Evolutionary conservation across 192 early-diverging fungal genomes (phyloP), one percentile per base, ranked within the genome.

Genomic region (Diversispora epigaea): DNA sequence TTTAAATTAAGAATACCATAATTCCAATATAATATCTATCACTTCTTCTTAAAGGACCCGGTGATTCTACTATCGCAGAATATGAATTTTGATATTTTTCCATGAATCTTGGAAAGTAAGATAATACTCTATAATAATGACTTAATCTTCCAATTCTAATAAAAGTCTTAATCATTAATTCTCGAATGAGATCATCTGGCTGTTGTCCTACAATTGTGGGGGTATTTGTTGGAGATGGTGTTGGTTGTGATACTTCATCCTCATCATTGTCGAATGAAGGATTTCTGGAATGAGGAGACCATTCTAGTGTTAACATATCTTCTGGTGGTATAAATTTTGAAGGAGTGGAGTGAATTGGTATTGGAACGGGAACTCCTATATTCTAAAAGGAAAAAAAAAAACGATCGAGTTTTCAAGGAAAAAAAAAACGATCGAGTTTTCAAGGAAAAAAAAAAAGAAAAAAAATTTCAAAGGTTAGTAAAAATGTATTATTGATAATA

Each of bases 71-170:
- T 43, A 85, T 83, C 49, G 75, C 73, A 10, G 54, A 56, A 44
- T 78, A 80, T 0, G 84, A 77, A 10, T 63, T 76, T 50, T 86
- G 79, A 72, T 82, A 86, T 32, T 81, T 83, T 72, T 86, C 83
- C 77, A 81, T 82, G 73, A 82, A 89, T 2, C 82, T 82, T 4
- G 87, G 86, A 55, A 89, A 89, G 67, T 83, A 87, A 4, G 84
- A 81, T 61, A 87, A 74, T 62, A 89, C 69, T 0, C 86, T 84
- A 70, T 77, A 84, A 7, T 83, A 68, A 73, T 87, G 82, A 45
- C 72, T 80, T 25, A 87, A 69, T 41, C 87, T 77, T 47, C 85
- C 87, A 61, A 79, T 78, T 25, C 80, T 79, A 15, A 80, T 63
- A 52, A 84, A 89, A 9, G 83, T 82, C n/a, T 85, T 76, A 41